phyloP scores from a whole-genome alignment of 1,284 basidiomycete species.

The Malassezia brasiliensis region DNA sequence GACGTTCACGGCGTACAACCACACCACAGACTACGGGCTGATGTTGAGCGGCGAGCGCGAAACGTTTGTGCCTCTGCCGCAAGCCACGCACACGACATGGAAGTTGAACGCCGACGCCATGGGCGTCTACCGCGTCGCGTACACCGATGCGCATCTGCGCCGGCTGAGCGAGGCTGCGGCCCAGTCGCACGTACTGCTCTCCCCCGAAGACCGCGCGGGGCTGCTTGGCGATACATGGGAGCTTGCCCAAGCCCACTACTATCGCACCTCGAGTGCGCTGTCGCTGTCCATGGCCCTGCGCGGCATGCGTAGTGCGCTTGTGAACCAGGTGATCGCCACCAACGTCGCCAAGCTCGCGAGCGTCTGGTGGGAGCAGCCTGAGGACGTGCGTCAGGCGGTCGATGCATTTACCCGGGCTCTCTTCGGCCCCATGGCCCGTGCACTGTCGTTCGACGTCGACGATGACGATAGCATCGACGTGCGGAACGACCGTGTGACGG shows the following conservation, averaged over 20 bases:
- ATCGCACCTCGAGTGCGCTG: constrained; percentile 64
- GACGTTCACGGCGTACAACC: constrained; percentile 57
- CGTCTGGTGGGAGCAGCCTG: constrained; percentile 74
- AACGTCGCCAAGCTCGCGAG: constrained; percentile 36
- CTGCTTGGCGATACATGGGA: constrained; percentile 69
- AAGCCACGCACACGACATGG: constrained; percentile 55
- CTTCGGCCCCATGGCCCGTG: constrained; percentile 66
- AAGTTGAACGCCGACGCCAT: constrained; percentile 80
- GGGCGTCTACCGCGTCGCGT: constrained; percentile 81
- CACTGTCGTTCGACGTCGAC: constrained; percentile 67
- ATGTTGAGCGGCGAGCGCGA: constrained; percentile 60
- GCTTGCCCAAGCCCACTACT: constrained; percentile 67
- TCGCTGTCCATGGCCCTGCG: constrained; percentile 61
- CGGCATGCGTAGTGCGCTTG: constrained; percentile 40
- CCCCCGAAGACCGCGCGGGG: constrained; percentile 75
- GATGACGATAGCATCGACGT: constrained; percentile 63
- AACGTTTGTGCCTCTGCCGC: constrained; percentile 57
- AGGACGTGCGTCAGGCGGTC: constrained; percentile 52
- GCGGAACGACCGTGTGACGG: constrained; percentile 65
- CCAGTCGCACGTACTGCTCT: constrained; percentile 58
- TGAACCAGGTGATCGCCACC: constrained; percentile 17
- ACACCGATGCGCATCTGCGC: constrained; percentile 66
- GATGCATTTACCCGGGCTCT: constrained; percentile 51
- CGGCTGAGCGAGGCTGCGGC: constrained; percentile 70
- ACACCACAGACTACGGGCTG: constrained; percentile 58